Evolutionary conservation across 352 stramenopile species (phyloP).

Genomic region (Pythium pyrilobum): DNA sequence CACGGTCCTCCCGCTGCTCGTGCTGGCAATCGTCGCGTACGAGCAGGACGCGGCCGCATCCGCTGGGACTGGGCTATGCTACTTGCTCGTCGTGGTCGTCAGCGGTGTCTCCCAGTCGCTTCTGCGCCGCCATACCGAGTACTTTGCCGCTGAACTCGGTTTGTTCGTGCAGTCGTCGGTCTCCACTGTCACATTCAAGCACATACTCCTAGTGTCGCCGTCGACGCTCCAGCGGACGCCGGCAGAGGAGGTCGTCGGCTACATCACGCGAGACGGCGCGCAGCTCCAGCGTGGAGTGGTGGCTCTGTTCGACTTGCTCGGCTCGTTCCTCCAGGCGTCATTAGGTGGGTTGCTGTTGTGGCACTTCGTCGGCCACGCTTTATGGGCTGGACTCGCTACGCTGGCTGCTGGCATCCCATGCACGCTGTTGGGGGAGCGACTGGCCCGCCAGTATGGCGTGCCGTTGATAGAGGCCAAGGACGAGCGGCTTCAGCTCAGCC

Average conservation of each 20-base stretch:
- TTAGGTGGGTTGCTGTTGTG: constrained; percentile 59
- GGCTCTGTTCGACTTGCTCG: neutral
- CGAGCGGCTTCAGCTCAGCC: constrained; percentile 90
- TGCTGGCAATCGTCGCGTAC: constrained; percentile 73
- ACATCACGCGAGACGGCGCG: constrained; percentile 95
- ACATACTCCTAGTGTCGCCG: constrained; percentile 75
- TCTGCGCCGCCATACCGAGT: constrained; percentile 40
- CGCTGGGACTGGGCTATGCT: constrained; percentile 41
- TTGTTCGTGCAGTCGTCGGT: constrained; percentile 24
- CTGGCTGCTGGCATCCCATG: constrained; percentile 59
- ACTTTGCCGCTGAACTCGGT: constrained; percentile 29
- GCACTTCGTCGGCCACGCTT: constrained; percentile 64
- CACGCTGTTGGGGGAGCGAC: neutral
- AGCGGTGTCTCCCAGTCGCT: constrained; percentile 64
- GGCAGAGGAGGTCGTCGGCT: constrained; percentile 93
- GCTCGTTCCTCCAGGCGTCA: constrained; percentile 53
- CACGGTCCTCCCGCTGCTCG: constrained; percentile 59
- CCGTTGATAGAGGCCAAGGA: constrained; percentile 89
- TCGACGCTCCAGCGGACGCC: constrained; percentile 58
- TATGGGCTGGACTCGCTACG: constrained; percentile 84
- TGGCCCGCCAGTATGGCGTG: constrained; percentile 57
- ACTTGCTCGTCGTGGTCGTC: constrained; percentile 51
- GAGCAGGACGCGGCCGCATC: constrained; percentile 43
- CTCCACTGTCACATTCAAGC: constrained; percentile 59
- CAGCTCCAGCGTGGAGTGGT: constrained; percentile 75